phyloP scores from a whole-genome alignment of 257 asterid species.

The Solanum sejunctum region DNA sequence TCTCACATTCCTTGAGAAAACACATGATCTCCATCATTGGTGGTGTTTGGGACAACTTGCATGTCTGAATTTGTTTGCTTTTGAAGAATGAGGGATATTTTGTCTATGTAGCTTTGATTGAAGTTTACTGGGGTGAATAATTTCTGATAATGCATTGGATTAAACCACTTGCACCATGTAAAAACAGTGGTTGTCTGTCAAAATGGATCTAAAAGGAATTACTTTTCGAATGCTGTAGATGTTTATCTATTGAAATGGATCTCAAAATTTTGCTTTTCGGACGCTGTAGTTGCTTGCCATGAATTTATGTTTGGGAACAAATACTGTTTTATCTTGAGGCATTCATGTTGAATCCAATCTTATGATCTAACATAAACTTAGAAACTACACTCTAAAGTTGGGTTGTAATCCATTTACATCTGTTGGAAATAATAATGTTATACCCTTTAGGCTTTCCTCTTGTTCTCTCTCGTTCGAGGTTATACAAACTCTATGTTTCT shows the following conservation, averaged over 20 bases:
- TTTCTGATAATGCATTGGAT: background rate
- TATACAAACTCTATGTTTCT: background rate
- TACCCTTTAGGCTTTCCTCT: background rate
- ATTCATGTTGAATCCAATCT: conserved; percentile 6
- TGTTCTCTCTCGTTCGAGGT: background rate
- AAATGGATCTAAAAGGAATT: background rate
- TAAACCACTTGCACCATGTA: background rate
- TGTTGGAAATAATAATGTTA: background rate
- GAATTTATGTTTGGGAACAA: background rate
- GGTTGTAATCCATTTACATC: background rate
- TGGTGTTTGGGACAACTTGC: background rate
- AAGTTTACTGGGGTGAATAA: background rate
- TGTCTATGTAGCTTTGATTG: background rate
- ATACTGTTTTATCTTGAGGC: background rate
- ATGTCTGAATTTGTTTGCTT: background rate
- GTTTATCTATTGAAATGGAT: background rate
- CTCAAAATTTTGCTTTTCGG: background rate
- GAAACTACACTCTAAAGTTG: background rate
- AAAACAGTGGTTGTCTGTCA: background rate
- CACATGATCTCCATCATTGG: background rate
- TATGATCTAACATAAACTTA: background rate
- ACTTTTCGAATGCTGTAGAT: background rate
- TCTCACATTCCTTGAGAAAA: background rate
- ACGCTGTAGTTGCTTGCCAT: background rate
- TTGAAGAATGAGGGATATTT: background rate